Evolutionary conservation across 2,329 filamentous ascomycete species (phyloP).

Genomic region (Ascochyta koolunga): DNA sequence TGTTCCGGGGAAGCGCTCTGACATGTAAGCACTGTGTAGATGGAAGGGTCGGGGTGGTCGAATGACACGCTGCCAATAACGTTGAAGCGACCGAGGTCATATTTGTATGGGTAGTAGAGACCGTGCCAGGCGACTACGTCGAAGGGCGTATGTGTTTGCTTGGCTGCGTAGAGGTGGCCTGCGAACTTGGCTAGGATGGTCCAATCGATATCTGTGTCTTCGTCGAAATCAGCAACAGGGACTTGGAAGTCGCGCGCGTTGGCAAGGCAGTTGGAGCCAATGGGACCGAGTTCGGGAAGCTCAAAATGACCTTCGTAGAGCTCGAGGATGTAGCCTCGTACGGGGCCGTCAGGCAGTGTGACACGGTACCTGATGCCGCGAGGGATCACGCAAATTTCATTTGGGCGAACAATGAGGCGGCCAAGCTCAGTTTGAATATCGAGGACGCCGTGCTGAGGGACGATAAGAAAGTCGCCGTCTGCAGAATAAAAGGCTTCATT

Average conservation of each 20-base stretch:
- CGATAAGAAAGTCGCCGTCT: conserved; percentile 71
- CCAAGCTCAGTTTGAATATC: conserved; percentile 74
- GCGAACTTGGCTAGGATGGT: conserved; percentile 66
- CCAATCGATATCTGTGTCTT: conserved; percentile 62
- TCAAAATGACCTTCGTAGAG: conserved; percentile 69
- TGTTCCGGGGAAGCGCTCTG: conserved; percentile 62
- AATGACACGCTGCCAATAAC: conserved; percentile 62
- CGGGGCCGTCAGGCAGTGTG: conserved; percentile 64
- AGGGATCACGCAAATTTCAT: conserved; percentile 71
- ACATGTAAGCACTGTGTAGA: conserved; percentile 71
- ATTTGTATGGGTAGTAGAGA: conserved; percentile 68
- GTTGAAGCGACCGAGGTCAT: conserved; percentile 64
- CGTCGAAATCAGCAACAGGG: conserved; percentile 64
- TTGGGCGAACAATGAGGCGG: conserved; percentile 66
- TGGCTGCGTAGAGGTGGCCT: conserved; percentile 65
- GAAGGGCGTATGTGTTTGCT: conserved; percentile 70
- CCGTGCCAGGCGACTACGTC: conserved; percentile 76
- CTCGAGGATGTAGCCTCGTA: conserved; percentile 71
- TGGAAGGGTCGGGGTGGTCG: conserved; percentile 71
- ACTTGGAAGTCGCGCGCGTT: conserved; percentile 69
- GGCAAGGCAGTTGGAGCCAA: conserved; percentile 70
- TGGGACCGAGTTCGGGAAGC: conserved; percentile 69
- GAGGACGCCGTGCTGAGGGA: conserved; percentile 68
- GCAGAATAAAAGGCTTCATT: conserved; percentile 82
- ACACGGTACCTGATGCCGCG: conserved; percentile 69